A percentile compares a stretch with the other conserved stretches of the same genome.
phyloP scores from a whole-genome alignment of 345 rosid species.

The Geranium brycei region DNA sequence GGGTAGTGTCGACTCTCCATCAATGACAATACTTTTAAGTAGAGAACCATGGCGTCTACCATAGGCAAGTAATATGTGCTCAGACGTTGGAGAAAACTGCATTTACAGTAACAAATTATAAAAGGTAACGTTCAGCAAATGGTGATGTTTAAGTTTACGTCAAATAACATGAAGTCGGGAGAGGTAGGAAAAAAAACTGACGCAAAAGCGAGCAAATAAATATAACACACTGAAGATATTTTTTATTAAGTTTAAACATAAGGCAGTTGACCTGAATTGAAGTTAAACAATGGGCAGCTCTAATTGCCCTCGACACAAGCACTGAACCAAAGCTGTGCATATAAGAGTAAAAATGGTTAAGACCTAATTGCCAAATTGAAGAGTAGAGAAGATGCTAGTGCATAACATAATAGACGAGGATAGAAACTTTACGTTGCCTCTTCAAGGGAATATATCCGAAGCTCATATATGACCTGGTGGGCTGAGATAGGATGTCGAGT shows the following conservation, averaged over 20 bases:
- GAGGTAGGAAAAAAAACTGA: too few species aligned
- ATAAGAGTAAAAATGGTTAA: slow-evolving; percentile 10
- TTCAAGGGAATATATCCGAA: slow-evolving; percentile 87
- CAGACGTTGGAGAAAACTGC: slow-evolving; percentile 97
- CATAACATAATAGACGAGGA: slow-evolving; percentile 6
- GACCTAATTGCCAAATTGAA: neutral
- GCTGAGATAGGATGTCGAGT: slow-evolving; percentile 90
- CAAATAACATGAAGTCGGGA: too few species aligned
- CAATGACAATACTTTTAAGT: slow-evolving; percentile 73
- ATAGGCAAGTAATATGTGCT: slow-evolving; percentile 87
- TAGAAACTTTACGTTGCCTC: slow-evolving; percentile 64
- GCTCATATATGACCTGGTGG: slow-evolving; percentile 90
- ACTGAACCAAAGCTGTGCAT: slow-evolving; percentile 63
- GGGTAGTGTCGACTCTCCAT: slow-evolving; percentile 68
- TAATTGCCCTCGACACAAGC: slow-evolving; percentile 77
- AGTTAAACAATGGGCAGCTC: slow-evolving; percentile 97
- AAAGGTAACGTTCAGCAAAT: neutral
- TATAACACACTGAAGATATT: too few species aligned
- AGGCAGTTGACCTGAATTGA: slow-evolving; percentile 66
- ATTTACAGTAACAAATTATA: slow-evolving; percentile 10
- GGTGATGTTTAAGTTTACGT: too few species aligned
- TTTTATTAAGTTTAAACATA: too few species aligned
- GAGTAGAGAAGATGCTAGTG: neutral
- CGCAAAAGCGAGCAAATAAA: too few species aligned
- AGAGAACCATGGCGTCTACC: slow-evolving; percentile 94